Percentiles rank a stretch among this genome's conserved stretches.
These are phyloP conservation scores for Penicillium decumbens DNA, from an alignment of 2,329 filamentous ascomycete genomes.

Conservation along the genomic window DNA sequence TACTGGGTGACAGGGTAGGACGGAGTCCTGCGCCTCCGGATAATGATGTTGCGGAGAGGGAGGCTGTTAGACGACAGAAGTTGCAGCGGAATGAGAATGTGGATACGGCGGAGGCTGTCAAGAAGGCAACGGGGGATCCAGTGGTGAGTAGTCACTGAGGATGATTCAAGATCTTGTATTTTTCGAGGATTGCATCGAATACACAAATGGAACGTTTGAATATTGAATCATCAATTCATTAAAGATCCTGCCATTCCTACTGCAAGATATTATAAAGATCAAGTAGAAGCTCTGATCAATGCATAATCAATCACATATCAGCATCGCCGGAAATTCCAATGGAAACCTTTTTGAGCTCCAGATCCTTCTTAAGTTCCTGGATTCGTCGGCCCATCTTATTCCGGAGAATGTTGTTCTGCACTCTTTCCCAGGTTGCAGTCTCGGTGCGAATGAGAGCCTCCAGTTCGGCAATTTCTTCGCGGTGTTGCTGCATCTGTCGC, in stretches of 20 bases:
- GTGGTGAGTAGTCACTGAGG: conserved; percentile 17
- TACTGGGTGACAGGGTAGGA: conserved; percentile 27
- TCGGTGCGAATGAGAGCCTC: conserved; percentile 39
- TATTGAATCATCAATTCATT: neutral
- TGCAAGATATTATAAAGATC: neutral
- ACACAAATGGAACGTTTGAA: neutral
- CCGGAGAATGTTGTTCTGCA: conserved; percentile 40
- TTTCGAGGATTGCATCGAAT: neutral
- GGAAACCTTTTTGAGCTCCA: conserved; percentile 43
- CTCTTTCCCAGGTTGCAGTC: conserved; percentile 39
- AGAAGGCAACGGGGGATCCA: conserved; percentile 25
- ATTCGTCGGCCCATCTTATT: conserved; percentile 44
- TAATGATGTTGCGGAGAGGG: conserved; percentile 22
- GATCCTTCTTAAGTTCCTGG: conserved; percentile 42
- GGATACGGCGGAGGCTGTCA: conserved; percentile 28
- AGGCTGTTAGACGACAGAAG: conserved; percentile 25
- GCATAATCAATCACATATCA: conserved; percentile 26
- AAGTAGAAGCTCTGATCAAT: neutral
- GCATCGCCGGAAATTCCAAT: conserved; percentile 36
- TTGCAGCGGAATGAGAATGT: conserved; percentile 26
- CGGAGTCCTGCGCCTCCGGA: conserved; percentile 18
- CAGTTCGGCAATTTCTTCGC: conserved; percentile 44
- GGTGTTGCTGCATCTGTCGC: conserved; percentile 41
- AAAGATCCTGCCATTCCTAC: neutral
- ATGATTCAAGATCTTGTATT: neutral